Base-by-base conservation (phyloP, 441 rosid genomes). In the Populus hybrid region DNA sequence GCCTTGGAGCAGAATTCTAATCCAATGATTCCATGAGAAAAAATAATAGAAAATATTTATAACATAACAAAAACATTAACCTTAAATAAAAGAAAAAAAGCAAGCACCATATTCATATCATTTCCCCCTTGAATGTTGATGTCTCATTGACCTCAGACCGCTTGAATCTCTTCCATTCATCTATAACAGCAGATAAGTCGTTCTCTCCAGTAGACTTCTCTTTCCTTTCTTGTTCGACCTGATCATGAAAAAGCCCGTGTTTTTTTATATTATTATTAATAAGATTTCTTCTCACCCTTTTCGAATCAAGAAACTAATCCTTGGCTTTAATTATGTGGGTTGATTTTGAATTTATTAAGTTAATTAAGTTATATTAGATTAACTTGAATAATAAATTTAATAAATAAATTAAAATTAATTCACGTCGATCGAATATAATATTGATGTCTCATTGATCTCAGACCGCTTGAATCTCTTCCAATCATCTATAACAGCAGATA, bases 1-100 rank as follows among this genome's bases (percentile, higher is more conserved):
- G 97, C 82, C 26, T 80, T 0, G 95, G 94, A 6, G 94, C 76
- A 35, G 88, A 69, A 76, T 93, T 92, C 97, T 93, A 78, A 42
- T 46, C 18, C 23, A 66, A 70, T 9, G 4, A 30, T 30, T 30
- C 32, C 32, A 30, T 30, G 32, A 30, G 32, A 30, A 30, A 3
- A 30, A 30, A 30, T 26, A 30, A 30, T 30, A 30, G 32, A 30
- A 30, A 30, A 30, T 30, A 64, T 10, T 8, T 67, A 4, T 6
- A 3, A 20, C 6, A 32, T 0, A 2, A 69, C 4, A 28, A 61
- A 24, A 46, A 10, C 4, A 18, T 20, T 26, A 12, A 16, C 23
- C 63, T 6, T 30, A 10, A 1, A 21, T 4, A 18, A 24, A 11
- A 14, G 18, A 38, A 30, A 10, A 36, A 26, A 10, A 8, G 20